These are phyloP conservation scores for Cutaneotrichosporon curvatum DNA, from an alignment of 1,284 basidiomycete species.

Conservation along the genomic window DNA sequence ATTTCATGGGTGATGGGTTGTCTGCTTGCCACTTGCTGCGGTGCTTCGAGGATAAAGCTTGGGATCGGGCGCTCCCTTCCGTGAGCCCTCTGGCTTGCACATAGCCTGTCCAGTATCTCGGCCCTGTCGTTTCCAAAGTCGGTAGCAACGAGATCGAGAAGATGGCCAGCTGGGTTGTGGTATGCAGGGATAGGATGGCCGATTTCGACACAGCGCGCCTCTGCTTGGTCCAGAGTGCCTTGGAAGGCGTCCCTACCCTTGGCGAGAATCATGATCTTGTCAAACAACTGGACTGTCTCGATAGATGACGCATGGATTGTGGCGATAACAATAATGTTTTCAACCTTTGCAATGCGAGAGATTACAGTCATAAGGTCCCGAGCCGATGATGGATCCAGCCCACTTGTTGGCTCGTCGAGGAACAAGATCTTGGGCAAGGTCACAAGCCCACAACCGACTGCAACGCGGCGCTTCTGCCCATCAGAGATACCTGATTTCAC, in stretches of 20 bases:
- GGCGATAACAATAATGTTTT: slow-evolving; percentile 27
- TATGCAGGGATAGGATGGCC: slow-evolving; percentile 20
- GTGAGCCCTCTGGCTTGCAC: too few species aligned
- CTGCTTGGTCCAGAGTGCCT: slow-evolving; percentile 18
- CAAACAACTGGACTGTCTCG: slow-evolving; percentile 42
- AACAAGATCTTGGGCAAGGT: slow-evolving; percentile 42
- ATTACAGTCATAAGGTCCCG: slow-evolving; percentile 15
- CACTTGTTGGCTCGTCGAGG: slow-evolving; percentile 45
- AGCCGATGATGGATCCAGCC: slow-evolving; percentile 21
- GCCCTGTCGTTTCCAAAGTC: slow-evolving; percentile 22
- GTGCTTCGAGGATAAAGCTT: too few species aligned
- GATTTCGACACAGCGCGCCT: slow-evolving; percentile 15
- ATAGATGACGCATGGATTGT: slow-evolving; percentile 46
- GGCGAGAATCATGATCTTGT: slow-evolving; percentile 36
- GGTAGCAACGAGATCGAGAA: slow-evolving; percentile 28
- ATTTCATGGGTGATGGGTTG: background rate
- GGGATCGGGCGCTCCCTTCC: too few species aligned
- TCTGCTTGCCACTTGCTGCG: too few species aligned
- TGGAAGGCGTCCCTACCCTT: slow-evolving; percentile 31
- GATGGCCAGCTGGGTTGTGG: slow-evolving; percentile 29
- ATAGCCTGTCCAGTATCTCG: background rate
- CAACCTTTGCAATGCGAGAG: slow-evolving; percentile 11
- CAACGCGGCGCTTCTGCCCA: slow-evolving; percentile 45
- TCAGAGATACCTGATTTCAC: slow-evolving; percentile 46
- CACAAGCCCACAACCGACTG: slow-evolving; percentile 41